Evolutionary conservation across 768 basidiomycete species (phyloP).

Genomic region (Xerocomellus amylosporus): DNA sequence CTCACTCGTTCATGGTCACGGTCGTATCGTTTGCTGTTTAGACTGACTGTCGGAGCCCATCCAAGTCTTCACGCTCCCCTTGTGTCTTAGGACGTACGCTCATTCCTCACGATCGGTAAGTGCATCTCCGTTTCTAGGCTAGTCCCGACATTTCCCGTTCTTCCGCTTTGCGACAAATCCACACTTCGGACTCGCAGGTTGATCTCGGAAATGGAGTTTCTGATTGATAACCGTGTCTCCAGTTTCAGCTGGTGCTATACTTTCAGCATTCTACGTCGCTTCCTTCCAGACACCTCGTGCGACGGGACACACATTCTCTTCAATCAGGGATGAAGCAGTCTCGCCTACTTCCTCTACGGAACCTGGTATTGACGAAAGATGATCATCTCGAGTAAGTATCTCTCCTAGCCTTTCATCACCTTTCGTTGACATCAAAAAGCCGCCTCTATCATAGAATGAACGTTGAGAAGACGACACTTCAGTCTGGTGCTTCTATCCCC

Average conservation of each 20-base stretch:
- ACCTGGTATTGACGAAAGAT: slow-evolving; percentile 14
- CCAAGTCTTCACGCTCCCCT: not conserved
- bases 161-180: slow-evolving; percentile 4
- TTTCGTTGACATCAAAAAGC: slow-evolving; percentile 20
- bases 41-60: not conserved
- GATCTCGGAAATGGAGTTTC: slow-evolving; percentile 18
- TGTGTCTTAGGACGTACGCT: slow-evolving; percentile 1
- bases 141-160: slow-evolving; percentile 7
- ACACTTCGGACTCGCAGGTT: not conserved
- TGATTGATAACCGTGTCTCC: slow-evolving; percentile 19
- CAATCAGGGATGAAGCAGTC: slow-evolving; percentile 17
- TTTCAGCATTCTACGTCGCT: not conserved
- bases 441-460: slow-evolving; percentile 34
- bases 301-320: slow-evolving; percentile 18
- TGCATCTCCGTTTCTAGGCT: not conserved
- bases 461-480: slow-evolving; percentile 27
- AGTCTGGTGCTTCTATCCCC: slow-evolving; percentile 34
- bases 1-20: slow-evolving; percentile 20
- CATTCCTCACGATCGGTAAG: slow-evolving; percentile 28
- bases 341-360: slow-evolving; percentile 26
- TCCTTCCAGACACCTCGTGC: slow-evolving; percentile 13
- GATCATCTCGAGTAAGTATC: slow-evolving; percentile 31
- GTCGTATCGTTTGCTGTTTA: slow-evolving; percentile 4
- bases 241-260: slow-evolving; percentile 16
- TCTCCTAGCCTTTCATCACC: not conserved